These are phyloP conservation scores for Globisporangium alternatum DNA, from an alignment of 352 stramenopile species.

Conservation along the genomic window DNA sequence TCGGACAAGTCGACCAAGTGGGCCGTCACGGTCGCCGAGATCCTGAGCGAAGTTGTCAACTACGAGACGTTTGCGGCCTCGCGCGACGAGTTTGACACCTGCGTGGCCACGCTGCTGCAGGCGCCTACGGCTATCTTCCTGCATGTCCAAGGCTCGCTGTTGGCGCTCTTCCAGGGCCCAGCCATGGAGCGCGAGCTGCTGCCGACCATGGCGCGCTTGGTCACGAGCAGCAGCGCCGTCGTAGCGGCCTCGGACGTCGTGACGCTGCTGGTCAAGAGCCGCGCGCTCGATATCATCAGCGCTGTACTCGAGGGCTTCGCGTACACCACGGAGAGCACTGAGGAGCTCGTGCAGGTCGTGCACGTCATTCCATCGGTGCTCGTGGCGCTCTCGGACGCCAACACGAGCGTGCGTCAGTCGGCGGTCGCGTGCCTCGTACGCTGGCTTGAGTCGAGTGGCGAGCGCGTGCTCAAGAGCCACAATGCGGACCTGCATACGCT, in stretches of 20 bases:
- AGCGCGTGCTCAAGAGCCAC: slow-evolving; percentile 19
- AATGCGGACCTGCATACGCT: slow-evolving; percentile 32
- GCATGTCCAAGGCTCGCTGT: slow-evolving; percentile 49
- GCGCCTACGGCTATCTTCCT: slow-evolving; percentile 61
- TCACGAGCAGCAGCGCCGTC: slow-evolving; percentile 15
- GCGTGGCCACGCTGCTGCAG: slow-evolving; percentile 60
- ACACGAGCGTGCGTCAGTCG: slow-evolving; percentile 51
- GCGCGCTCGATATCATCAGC: slow-evolving; percentile 64
- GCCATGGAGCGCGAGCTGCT: slow-evolving; percentile 52
- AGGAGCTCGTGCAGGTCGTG: slow-evolving; percentile 43
- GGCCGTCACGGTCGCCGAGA: slow-evolving; percentile 40
- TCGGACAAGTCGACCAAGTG: slow-evolving; percentile 21
- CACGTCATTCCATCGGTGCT: slow-evolving; percentile 61
- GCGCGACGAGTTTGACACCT: slow-evolving; percentile 60
- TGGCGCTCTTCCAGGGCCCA: slow-evolving; percentile 45
- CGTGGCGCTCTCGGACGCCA: slow-evolving; percentile 52
- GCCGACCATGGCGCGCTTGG: slow-evolving; percentile 58
- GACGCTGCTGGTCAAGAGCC: slow-evolving; percentile 49
- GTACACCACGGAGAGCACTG: slow-evolving; percentile 31
- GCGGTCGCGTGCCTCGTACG: slow-evolving; percentile 58
- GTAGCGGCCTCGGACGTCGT: slow-evolving; percentile 35
- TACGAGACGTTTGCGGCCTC: slow-evolving; percentile 36
- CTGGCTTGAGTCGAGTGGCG: slow-evolving; percentile 35
- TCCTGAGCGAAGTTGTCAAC: slow-evolving; percentile 43
- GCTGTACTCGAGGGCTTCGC: slow-evolving; percentile 52